phyloP scores from a whole-genome alignment of 805 yeast genomes.

The Metschnikowia kunwiensis region DNA sequence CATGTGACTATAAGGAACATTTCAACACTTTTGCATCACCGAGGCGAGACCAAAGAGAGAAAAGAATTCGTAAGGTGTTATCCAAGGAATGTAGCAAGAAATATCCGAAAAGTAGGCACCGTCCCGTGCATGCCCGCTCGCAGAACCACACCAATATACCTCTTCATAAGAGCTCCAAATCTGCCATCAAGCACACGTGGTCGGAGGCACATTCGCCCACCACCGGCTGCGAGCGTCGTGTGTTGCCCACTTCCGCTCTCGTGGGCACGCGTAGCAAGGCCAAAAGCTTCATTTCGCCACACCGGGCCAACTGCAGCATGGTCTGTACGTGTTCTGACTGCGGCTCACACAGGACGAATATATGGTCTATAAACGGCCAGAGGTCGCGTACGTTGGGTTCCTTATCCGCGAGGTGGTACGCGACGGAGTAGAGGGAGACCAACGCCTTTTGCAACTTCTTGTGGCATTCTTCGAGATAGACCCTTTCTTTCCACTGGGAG shows the following conservation, averaged over 20 bases:
- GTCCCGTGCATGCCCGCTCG: too few species aligned
- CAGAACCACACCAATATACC: too few species aligned
- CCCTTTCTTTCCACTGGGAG: not conserved
- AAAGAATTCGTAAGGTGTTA: too few species aligned
- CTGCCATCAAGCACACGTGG: slow-evolving; percentile 9
- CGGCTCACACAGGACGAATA: not conserved
- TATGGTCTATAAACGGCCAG: slow-evolving; percentile 2
- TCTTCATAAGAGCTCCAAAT: slow-evolving; percentile 3
- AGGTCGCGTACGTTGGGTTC: not conserved
- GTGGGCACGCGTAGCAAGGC: slow-evolving; percentile 5
- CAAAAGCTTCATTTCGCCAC: not conserved
- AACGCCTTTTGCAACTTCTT: not conserved
- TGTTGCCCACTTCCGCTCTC: not conserved
- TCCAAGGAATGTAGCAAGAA: too few species aligned
- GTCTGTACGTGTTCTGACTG: not conserved
- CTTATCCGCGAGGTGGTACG: not conserved
- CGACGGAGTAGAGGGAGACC: slow-evolving; percentile 1
- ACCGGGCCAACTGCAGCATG: not conserved
- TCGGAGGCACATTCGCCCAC: slow-evolving; percentile 6
- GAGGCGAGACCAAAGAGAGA: too few species aligned
- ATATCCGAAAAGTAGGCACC: too few species aligned
- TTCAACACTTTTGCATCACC: too few species aligned
- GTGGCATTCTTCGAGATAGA: not conserved
- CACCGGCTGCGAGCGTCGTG: not conserved
- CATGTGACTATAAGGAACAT: too few species aligned